Conservation (phyloP, 805 yeast genomes). For the Candida pseudofarinosa region DNA sequence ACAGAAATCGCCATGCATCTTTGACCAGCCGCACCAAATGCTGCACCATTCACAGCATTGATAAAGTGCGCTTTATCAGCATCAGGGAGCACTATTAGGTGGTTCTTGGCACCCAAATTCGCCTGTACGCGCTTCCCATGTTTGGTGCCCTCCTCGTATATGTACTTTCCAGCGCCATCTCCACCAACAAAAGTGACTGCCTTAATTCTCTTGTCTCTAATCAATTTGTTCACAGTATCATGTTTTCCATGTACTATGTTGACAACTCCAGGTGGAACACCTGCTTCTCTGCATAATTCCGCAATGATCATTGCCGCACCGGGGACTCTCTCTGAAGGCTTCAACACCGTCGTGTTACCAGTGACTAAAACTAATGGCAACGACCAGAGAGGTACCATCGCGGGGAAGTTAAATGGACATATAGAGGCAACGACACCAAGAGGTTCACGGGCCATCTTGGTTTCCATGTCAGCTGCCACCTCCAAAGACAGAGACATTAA, state of each 20-base stretch:
- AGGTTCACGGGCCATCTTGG: conserved; percentile 71
- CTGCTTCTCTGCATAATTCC: conserved; percentile 68
- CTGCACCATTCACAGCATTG: conserved; percentile 68
- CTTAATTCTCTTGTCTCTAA: conserved; percentile 70
- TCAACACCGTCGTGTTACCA: conserved; percentile 64
- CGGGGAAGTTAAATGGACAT: conserved; percentile 81
- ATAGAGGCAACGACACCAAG: conserved; percentile 75
- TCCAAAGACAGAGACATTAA: conserved; percentile 61
- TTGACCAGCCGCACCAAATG: conserved; percentile 84
- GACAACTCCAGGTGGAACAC: conserved; percentile 70
- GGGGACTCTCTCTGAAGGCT: conserved; percentile 73
- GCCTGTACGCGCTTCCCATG: conserved; percentile 75
- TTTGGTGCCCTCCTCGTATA: conserved; percentile 59
- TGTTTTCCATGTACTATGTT: conserved; percentile 73
- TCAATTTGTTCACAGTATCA: conserved; percentile 64
- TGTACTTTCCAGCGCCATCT: conserved; percentile 73
- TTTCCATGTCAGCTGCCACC: conserved; percentile 72
- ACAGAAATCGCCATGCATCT: conserved; percentile 79
- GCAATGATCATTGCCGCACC: conserved; percentile 75
- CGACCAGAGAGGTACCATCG: conserved; percentile 75
- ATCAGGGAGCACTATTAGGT: conserved; percentile 68
- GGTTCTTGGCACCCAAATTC: conserved; percentile 77
- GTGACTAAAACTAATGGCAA: conserved; percentile 61
- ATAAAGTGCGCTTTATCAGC: conserved; percentile 62
- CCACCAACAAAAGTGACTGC: conserved; percentile 80